Percentiles rank a stretch among this genome's conserved stretches.
Conservation (phyloP, 805 yeast species). For the Pichia sporocuriosa region DNA sequence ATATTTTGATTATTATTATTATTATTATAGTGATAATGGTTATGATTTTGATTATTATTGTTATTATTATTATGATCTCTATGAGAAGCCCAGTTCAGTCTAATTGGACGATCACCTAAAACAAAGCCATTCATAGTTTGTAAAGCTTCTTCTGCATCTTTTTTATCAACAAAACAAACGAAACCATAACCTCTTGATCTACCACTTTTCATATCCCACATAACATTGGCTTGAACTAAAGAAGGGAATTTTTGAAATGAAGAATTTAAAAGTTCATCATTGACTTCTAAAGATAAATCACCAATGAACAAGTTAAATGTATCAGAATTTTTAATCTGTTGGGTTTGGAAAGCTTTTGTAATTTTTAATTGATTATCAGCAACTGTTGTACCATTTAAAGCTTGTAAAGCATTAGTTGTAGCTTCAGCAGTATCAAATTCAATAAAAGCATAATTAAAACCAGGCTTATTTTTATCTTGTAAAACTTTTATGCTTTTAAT, state of each 20-base stretch:
- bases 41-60: conserved; percentile 1
- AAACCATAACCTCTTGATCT: conserved; percentile 90
- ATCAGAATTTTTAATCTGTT: conserved; percentile 50
- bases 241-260: conserved; percentile 55
- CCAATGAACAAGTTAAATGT: conserved; percentile 77
- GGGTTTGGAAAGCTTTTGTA: conserved; percentile 82
- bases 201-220: conserved; percentile 97
- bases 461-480: conserved; percentile 66
- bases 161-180: conserved; percentile 60
- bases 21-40: not conserved
- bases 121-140: conserved; percentile 66
- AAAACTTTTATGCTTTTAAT: conserved; percentile 63
- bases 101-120: conserved; percentile 67
- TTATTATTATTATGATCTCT: conserved; percentile 34
- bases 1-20: not conserved
- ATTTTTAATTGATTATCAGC: conserved; percentile 53
- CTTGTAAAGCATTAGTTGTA: conserved; percentile 57
- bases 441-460: conserved; percentile 77
- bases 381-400: conserved; percentile 50
- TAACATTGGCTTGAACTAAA: conserved; percentile 77
- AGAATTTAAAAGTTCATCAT: conserved; percentile 60
- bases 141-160: conserved; percentile 71
- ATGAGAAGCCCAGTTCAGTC: conserved; percentile 87
- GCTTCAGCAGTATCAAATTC: conserved; percentile 54
- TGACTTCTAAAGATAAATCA: conserved; percentile 74